Percentiles rank a stretch among this genome's conserved stretches.
These are phyloP conservation scores for Alternaria panax DNA, from an alignment of 2,329 filamentous ascomycete species.

Conservation along the genomic window DNA sequence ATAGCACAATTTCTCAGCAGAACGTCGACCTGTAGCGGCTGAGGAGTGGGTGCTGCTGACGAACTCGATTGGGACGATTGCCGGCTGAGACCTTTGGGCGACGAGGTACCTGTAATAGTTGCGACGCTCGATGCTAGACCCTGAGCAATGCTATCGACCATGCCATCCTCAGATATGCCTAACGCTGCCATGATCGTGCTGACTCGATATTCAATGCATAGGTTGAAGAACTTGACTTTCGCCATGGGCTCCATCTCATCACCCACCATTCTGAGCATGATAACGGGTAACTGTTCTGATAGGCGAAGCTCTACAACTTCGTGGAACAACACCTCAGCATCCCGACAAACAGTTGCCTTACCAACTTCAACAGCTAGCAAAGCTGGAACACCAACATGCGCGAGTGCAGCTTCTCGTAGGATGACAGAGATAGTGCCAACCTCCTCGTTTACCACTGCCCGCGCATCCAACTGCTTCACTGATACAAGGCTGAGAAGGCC, in stretches of 20 bases:
- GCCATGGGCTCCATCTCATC: constrained; percentile 93
- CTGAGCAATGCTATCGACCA: constrained; percentile 72
- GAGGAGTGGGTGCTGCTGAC: constrained; percentile 30
- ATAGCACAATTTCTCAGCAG: constrained; percentile 80
- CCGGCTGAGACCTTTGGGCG: constrained; percentile 52
- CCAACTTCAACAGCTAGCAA: constrained; percentile 80
- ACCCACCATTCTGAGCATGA: constrained; percentile 90
- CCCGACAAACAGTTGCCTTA: constrained; percentile 67
- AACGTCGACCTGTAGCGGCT: constrained; percentile 70
- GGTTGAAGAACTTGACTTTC: constrained; percentile 84
- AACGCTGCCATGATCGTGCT: constrained; percentile 82
- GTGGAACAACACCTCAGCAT: constrained; percentile 76
- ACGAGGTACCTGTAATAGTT: constrained; percentile 72
- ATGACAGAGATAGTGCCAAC: constrained; percentile 66
- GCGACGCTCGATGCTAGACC: constrained; percentile 81
- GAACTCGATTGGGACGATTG: constrained; percentile 40
- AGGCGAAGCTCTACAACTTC: constrained; percentile 57
- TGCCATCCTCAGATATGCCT: constrained; percentile 69
- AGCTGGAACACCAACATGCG: constrained; percentile 80
- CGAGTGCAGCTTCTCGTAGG: constrained; percentile 38
- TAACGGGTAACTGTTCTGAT: constrained; percentile 64
- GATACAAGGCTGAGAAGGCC: constrained; percentile 79
- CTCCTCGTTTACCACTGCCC: constrained; percentile 69
- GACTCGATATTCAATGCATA: constrained; percentile 88
- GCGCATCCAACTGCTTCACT: constrained; percentile 68